Conservation (phyloP, 2,329 filamentous ascomycete species). For the Neofusicoccum kwambonambiense region DNA sequence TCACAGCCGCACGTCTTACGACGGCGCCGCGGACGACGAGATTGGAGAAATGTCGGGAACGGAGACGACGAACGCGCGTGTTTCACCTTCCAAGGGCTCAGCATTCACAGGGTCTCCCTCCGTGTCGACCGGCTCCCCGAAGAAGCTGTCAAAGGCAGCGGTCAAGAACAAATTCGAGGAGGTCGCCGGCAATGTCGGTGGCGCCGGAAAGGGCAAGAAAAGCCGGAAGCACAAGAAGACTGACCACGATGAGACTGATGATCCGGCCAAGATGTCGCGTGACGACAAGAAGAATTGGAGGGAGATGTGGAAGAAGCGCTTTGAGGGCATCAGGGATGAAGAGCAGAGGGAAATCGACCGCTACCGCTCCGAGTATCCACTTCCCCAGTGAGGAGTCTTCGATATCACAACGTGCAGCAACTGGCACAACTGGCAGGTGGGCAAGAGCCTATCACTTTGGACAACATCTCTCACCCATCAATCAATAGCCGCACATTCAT, state of each 20-base stretch:
- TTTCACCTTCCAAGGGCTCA: constrained; percentile 24
- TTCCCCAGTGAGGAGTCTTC: background rate
- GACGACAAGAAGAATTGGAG: constrained; percentile 35
- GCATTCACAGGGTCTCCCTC: constrained; percentile 26
- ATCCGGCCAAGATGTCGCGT: constrained; percentile 35
- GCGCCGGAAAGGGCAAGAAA: background rate
- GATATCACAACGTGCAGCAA: background rate
- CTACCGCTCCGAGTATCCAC: constrained; percentile 8
- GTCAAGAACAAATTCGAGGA: constrained; percentile 48
- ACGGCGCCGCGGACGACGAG: constrained; percentile 41
- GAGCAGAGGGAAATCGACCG: constrained; percentile 25
- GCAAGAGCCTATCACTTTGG: constrained; percentile 11
- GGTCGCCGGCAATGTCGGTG: constrained; percentile 44
- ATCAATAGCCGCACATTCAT: constrained; percentile 9
- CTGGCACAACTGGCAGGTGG: background rate
- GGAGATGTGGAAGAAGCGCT: constrained; percentile 38
- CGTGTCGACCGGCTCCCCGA: constrained; percentile 31
- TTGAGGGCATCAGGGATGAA: constrained; percentile 31
- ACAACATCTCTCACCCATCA: constrained; percentile 3
- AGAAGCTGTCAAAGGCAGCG: constrained; percentile 41
- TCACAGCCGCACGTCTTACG: constrained; percentile 33
- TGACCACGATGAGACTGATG: constrained; percentile 23
- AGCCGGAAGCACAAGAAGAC: constrained; percentile 35
- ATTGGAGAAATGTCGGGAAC: constrained; percentile 24
- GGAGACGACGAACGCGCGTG: constrained; percentile 20